Percentiles rank a stretch among this genome's conserved stretches.
These are phyloP conservation scores for Candida insectalens DNA, from an alignment of 805 yeast genomes.

Conservation along the genomic window DNA sequence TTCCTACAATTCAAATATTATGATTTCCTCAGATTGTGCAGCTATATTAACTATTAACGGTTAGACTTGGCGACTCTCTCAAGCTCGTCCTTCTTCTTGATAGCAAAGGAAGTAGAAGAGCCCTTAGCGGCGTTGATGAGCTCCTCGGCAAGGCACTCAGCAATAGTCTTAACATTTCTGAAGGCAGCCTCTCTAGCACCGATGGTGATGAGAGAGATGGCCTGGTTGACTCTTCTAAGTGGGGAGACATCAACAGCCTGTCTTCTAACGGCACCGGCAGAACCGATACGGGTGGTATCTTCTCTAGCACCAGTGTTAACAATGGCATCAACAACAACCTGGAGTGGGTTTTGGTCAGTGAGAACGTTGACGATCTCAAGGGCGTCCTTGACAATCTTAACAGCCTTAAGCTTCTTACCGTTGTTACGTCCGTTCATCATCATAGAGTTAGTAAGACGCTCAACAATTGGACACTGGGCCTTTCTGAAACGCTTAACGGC, in stretches of 20 bases:
- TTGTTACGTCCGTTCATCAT: slow-evolving; percentile 99
- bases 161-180: slow-evolving; percentile 99
- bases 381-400: slow-evolving; percentile 98
- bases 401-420: slow-evolving; percentile 99
- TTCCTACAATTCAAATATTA: too few species aligned
- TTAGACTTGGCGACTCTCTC: slow-evolving; percentile 99
- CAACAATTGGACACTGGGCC: slow-evolving; percentile 98
- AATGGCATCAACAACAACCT: slow-evolving; percentile 97
- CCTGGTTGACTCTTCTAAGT: slow-evolving; percentile 99
- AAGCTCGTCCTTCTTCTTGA: slow-evolving; percentile 99
- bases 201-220: slow-evolving; percentile 92
- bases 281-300: slow-evolving; percentile 99
- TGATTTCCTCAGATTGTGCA: too few species aligned
- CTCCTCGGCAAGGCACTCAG: slow-evolving; percentile 99
- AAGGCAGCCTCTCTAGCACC: slow-evolving; percentile 99
- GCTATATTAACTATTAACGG: too few species aligned
- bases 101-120: slow-evolving; percentile 99
- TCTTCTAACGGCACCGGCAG: slow-evolving; percentile 99
- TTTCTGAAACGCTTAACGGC: slow-evolving; percentile 99
- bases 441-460: slow-evolving; percentile 98
- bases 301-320: slow-evolving; percentile 99
- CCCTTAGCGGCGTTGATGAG: slow-evolving; percentile 99
- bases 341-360: slow-evolving; percentile 99
- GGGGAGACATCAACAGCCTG: slow-evolving; percentile 99
- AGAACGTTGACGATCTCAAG: slow-evolving; percentile 94